Conservation (phyloP, 179 eudicot genomes). For the Vitellaria paradoxa region DNA sequence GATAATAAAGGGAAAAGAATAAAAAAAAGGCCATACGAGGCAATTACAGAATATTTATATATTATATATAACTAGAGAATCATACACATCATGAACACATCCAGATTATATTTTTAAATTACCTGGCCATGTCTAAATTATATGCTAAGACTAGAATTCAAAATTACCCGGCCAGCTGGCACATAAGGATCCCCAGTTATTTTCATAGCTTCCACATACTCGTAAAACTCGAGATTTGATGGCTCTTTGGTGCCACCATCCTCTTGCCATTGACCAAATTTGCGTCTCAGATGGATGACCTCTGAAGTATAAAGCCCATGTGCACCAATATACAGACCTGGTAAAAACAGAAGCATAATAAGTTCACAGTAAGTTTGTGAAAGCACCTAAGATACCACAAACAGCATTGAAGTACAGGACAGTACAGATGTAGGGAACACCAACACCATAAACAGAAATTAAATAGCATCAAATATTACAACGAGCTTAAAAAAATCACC, state of each 20-base stretch:
- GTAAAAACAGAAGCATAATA: slow-evolving; percentile 4
- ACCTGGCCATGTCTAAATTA: neutral
- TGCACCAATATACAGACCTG: slow-evolving; percentile 87
- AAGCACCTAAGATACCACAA: neutral
- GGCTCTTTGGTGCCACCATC: slow-evolving; percentile 44
- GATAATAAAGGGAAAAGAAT: too few relatives aligned
- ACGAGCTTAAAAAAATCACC: slow-evolving; percentile 36
- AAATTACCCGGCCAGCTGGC: slow-evolving; percentile 94
- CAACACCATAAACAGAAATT: neutral
- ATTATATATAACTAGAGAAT: too few relatives aligned
- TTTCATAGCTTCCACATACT: slow-evolving; percentile 96
- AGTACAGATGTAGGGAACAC: slow-evolving; percentile 2
- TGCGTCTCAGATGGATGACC: slow-evolving; percentile 86
- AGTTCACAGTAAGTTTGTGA: slow-evolving; percentile 11
- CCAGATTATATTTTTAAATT: neutral
- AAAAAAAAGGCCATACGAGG: too few relatives aligned
- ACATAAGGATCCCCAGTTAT: slow-evolving; percentile 95
- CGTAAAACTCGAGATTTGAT: slow-evolving; percentile 76
- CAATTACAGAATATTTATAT: too few relatives aligned
- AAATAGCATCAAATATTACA: neutral
- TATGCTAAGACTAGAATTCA: neutral
- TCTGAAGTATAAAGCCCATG: slow-evolving; percentile 82
- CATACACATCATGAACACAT: neutral
- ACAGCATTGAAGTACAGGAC: too few relatives aligned
- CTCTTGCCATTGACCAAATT: slow-evolving; percentile 92